Evolutionary conservation across 73 alveolate species (phyloP), one percentile per base, ranked within the genome.

Genomic region (Symbiodinium pilosum): DNA sequence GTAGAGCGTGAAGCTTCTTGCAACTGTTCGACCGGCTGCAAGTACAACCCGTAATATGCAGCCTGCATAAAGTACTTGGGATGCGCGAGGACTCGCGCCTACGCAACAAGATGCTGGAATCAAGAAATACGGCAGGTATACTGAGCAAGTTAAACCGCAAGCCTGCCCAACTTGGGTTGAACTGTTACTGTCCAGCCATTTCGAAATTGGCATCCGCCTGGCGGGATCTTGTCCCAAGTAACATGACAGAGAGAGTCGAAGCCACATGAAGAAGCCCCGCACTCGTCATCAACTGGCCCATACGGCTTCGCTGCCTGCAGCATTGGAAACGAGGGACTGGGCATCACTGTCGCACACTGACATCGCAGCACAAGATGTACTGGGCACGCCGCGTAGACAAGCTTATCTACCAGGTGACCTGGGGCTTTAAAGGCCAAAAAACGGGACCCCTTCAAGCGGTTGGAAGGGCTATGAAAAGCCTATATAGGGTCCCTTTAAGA

Each of bases 151-250:
- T n/a, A 16, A 26, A 54, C 73, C 54, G 20, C 11, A 34, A 28
- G 68, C 95, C 96, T 91, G 96, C 39, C 96, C 96, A n/a, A 91
- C 75, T 43, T 91, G 96, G 51, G 96, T 91, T n/a, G 96, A 91
- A 26, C 30, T 68, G 75, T 91, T 71, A 88, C 88, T 91, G 52
- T 91, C 96, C 47, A 91, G 32, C 96, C 96, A 91, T 20, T 91
- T 32, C 39, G 96, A 91, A 64, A 91, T 91, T 56, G 96, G 96
- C 96, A 91, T 91, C 47, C 96, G n/a, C 96, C 96, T 91, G n/a
- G 52, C n/a, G n/a, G n/a, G n/a, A n/a, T n/a, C n/a, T n/a, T n/a
- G n/a, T n/a, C n/a, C n/a, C n/a, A n/a, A n/a, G n/a, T n/a, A n/a
- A n/a, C n/a, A n/a, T n/a, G n/a, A n/a, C n/a, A n/a, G n/a, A n/a